Conservation (phyloP, 2,329 filamentous ascomycete species). For the Pseudogymnoascus sp. region DNA sequence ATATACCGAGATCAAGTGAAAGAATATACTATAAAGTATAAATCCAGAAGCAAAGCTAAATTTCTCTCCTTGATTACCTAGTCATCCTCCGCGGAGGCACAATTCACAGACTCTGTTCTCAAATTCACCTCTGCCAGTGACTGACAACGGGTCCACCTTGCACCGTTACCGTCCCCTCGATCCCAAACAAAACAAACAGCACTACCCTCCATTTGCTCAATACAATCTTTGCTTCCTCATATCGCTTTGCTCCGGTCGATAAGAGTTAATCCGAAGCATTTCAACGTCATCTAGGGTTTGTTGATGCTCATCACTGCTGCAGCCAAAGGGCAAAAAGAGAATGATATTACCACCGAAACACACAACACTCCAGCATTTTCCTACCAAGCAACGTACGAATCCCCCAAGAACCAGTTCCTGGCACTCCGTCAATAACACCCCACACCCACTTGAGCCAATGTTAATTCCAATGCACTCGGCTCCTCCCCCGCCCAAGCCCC, state of each 20-base stretch:
- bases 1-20: neutral
- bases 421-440: neutral
- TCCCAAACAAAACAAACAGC: neutral
- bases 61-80: neutral
- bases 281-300: neutral
- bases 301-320: neutral
- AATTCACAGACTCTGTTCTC: neutral
- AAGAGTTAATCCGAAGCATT: neutral
- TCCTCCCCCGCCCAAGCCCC: neutral
- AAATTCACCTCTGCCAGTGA: neutral
- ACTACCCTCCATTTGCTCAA: neutral
- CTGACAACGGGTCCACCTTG: neutral
- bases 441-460: neutral
- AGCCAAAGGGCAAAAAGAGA: neutral
- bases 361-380: neutral
- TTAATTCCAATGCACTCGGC: too few species aligned
- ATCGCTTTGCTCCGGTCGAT: neutral
- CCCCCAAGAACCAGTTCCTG: neutral
- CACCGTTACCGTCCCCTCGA: neutral
- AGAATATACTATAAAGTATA: neutral
- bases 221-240: neutral
- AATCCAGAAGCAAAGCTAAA: neutral
- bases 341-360: conserved; percentile 4
- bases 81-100: neutral
- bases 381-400: neutral